phyloP scores from a whole-genome alignment of 371 early-diverging fungal genomes.

The Zychaea mexicana region DNA sequence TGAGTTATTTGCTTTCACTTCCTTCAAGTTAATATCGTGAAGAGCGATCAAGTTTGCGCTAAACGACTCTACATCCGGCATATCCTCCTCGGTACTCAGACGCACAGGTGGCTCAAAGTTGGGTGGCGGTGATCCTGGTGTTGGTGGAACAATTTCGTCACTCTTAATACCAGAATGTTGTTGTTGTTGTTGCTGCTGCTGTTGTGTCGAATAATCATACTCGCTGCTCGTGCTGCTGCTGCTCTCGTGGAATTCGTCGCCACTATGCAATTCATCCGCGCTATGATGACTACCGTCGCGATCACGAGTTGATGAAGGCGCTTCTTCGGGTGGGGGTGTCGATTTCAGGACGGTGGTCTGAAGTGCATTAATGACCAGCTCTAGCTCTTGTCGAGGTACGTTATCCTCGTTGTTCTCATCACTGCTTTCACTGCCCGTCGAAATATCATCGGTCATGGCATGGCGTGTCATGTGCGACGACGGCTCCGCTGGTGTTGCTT shows the following conservation, averaged over 20 bases:
- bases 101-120: conserved; percentile 9
- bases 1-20: conserved; percentile 46
- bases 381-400: conserved; percentile 18
- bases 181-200: not conserved
- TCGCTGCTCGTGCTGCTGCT: not conserved
- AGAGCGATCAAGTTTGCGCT: conserved; percentile 46
- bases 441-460: conserved; percentile 17
- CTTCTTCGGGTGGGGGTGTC: not conserved
- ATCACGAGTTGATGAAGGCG: not conserved
- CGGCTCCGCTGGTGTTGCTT: not conserved
- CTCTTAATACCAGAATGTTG: not conserved
- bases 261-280: conserved; percentile 17
- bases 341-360: conserved; percentile 16
- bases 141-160: conserved; percentile 25
- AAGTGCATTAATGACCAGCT: conserved; percentile 21
- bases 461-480: not conserved
- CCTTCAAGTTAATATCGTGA: conserved; percentile 38
- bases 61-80: conserved; percentile 40
- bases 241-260: conserved; percentile 9
- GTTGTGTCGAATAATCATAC: not conserved
- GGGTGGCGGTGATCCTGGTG: conserved; percentile 24
- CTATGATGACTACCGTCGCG: not conserved
- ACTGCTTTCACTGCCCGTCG: conserved; percentile 18
- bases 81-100: conserved; percentile 28
- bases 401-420: conserved; percentile 7